A percentile compares a stretch with the other conserved stretches of the same genome.
phyloP scores from a whole-genome alignment of 768 basidiomycete genomes.

The Xerocomellus chrysenteron region DNA sequence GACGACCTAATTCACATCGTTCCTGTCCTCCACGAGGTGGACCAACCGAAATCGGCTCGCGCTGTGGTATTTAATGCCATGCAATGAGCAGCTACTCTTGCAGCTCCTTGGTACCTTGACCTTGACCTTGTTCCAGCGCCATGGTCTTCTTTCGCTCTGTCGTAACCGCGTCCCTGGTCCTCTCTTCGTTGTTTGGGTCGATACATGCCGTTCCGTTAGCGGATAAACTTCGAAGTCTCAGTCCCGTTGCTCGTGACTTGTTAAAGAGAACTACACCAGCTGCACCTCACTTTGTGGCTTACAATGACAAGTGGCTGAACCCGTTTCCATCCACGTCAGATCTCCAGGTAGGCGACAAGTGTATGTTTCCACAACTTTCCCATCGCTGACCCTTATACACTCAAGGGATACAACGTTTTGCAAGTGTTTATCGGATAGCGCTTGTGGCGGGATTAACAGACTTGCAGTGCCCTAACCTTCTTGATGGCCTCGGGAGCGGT shows the following conservation, averaged over 20 bases:
- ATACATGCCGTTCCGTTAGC: conserved; percentile 17
- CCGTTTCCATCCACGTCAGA: conserved; percentile 45
- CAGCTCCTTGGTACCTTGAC: not conserved
- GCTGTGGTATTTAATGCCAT: conserved; percentile 19
- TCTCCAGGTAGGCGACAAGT: conserved; percentile 36
- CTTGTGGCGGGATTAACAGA: not conserved
- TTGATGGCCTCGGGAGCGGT: conserved; percentile 38
- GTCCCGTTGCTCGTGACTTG: conserved; percentile 19
- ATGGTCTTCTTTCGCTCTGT: conserved; percentile 17
- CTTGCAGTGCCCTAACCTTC: conserved; percentile 41
- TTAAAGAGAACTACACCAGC: conserved; percentile 32
- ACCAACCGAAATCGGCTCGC: not conserved
- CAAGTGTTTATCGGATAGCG: conserved; percentile 1
- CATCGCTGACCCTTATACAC: not conserved
- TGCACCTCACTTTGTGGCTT: conserved; percentile 49
- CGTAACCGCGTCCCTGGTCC: not conserved
- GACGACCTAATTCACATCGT: not conserved
- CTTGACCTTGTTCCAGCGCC: not conserved
- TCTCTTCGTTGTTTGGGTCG: conserved; percentile 9
- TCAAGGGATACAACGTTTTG: conserved; percentile 37
- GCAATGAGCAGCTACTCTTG: not conserved
- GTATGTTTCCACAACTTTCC: not conserved
- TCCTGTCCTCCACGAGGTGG: conserved; percentile 7
- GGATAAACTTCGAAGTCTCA: conserved; percentile 25
- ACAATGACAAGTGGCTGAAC: conserved; percentile 42